Base-by-base conservation (phyloP, 2,329 filamentous ascomycete species). In the Didymella sp. region DNA sequence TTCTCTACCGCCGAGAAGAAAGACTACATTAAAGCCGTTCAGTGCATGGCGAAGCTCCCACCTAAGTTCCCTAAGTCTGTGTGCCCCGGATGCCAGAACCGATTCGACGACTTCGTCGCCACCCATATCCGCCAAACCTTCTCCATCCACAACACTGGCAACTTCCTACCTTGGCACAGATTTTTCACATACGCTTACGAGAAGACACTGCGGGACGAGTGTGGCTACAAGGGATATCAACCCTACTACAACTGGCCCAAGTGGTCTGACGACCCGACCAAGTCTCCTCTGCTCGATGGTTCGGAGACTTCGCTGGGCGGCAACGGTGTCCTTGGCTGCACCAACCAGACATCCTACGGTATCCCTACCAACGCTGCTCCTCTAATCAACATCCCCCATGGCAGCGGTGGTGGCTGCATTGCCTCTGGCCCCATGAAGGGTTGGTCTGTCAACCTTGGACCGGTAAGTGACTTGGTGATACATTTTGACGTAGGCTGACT, bases 201-300 rank as follows among this genome's bases (percentile, higher is more conserved):
- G 53, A 64, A 70, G 44, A 69, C 65, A 9, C 60, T 71, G 6
- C 64, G 67, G 13, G 63, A 72, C 15, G 70, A 72, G 37, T 72
- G 70, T 42, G 65, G 61, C 15, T 72, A 72, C 57, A 70, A 64
- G 31, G 70, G 70, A 22, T 59, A 67, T 12, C 70, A 70, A 19
- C 70, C 70, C 12, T 73, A 73, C 60, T 72, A 69, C 56, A 71
- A 71, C 55, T 72, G 67, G 66, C 60, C 70, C 2, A 59, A 62
- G 30, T 71, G 66, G 64, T 60, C 68, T 8, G 61, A 66, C 15
- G 60, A 71, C 38, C 71, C 70, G 2, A 45, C 46, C 60, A 76
- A 78, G 54, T 83, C 82, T 3, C 80, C 82, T 24, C 67, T 84
- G 38, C 84, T 87, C 58, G 82, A 84, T 60, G 84, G 84, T 42